phyloP scores from a whole-genome alignment of 2,329 filamentous ascomycete species.

The Periglandula ipomoeae region DNA sequence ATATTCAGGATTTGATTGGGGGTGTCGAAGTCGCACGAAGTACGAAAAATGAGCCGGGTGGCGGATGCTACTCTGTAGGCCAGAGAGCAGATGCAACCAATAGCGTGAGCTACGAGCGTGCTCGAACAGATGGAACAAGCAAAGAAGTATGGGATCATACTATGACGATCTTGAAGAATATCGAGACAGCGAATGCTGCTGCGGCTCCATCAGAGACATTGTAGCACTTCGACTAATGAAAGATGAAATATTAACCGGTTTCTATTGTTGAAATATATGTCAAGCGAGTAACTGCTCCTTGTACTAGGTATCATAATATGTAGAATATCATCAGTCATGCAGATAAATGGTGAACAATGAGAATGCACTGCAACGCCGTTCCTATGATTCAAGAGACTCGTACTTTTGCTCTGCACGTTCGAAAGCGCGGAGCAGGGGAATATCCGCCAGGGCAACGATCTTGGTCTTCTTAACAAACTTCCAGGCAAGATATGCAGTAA shows the following conservation, averaged over 20 bases:
- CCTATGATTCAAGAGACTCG: constrained; percentile 7
- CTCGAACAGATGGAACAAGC: no score
- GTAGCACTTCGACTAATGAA: background rate
- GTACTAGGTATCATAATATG: background rate
- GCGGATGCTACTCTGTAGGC: no score
- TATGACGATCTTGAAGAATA: no score
- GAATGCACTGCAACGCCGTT: background rate
- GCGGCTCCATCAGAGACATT: background rate
- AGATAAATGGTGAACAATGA: background rate
- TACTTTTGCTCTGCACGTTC: constrained; percentile 30
- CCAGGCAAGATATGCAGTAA: constrained; percentile 50
- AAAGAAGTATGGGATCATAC: no score
- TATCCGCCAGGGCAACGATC: constrained; percentile 37
- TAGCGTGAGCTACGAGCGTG: no score
- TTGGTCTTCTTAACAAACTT: constrained; percentile 57
- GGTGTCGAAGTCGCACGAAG: no score
- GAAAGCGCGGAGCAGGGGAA: constrained; percentile 44
- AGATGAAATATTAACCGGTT: background rate
- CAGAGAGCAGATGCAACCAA: no score
- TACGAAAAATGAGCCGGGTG: no score
- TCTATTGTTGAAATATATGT: background rate
- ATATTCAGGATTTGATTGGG: background rate
- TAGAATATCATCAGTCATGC: constrained; percentile 1
- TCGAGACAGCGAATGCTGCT: background rate
- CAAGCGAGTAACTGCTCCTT: background rate